A percentile compares a stretch with the other conserved stretches of the same genome.
These are phyloP conservation scores for Eudorina sp. DNA, from an alignment of 139 green algal genomes.

Conservation along the genomic window DNA sequence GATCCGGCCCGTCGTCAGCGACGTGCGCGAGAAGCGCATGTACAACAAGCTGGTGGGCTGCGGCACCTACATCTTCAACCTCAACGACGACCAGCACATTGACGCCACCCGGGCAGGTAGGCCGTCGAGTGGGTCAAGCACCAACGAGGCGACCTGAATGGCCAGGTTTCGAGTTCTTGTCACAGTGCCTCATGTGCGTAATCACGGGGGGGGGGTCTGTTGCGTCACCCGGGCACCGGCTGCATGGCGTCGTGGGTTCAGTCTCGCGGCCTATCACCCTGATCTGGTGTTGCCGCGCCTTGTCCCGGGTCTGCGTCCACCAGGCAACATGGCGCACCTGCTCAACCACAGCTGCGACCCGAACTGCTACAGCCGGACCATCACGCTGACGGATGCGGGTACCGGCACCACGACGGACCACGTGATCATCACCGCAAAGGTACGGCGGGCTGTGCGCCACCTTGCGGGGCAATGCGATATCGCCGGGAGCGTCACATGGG, in stretches of 20 bases:
- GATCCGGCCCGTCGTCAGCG: slow-evolving; percentile 63
- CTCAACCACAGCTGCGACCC: slow-evolving; percentile 94
- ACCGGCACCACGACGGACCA: slow-evolving; percentile 62
- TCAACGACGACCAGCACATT: slow-evolving; percentile 67
- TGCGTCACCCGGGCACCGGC: no score
- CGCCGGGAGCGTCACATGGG: no score
- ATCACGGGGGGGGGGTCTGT: no score
- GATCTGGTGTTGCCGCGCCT: not conserved
- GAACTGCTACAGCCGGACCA: slow-evolving; percentile 82
- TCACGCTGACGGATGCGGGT: slow-evolving; percentile 59
- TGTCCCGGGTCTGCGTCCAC: not conserved
- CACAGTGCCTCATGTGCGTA: no score
- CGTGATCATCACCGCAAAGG: slow-evolving; percentile 82
- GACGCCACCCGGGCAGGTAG: slow-evolving; percentile 76
- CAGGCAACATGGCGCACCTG: slow-evolving; percentile 82
- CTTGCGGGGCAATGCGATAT: no score
- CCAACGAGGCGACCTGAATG: no score
- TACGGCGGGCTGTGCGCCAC: not conserved
- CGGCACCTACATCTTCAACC: slow-evolving; percentile 84
- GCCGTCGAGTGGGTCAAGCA: no score
- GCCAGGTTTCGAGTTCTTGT: no score
- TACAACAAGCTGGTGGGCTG: slow-evolving; percentile 89
- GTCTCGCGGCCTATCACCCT: no score
- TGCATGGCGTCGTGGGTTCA: no score
- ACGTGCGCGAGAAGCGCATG: slow-evolving; percentile 58